phyloP scores from a whole-genome alignment of 1,284 basidiomycete species.

The Prillingera fragicola region DNA sequence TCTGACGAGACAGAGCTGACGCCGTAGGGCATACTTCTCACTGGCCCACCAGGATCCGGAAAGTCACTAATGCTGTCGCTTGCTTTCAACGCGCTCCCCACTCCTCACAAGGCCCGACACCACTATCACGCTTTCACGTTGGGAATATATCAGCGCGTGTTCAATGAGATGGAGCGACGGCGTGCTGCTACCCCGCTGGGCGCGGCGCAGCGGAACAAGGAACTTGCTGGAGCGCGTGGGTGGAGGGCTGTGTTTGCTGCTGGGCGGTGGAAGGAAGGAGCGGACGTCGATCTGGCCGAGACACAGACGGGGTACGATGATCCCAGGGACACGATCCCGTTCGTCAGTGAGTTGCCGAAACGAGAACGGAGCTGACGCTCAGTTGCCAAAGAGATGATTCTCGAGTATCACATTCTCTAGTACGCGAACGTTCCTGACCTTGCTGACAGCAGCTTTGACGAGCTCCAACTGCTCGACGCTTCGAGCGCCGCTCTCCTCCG shows the following conservation, averaged over 20 bases:
- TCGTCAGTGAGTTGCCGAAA: constrained; percentile 36
- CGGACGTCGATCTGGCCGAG: constrained; percentile 19
- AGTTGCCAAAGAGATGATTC: constrained; percentile 48
- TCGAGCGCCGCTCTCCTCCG: constrained; percentile 61
- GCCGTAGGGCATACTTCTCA: constrained; percentile 50
- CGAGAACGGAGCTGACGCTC: constrained; percentile 4
- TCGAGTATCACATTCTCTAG: constrained; percentile 49
- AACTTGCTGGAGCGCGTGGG: constrained; percentile 32
- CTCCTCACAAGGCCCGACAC: constrained; percentile 58
- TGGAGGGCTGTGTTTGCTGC: constrained; percentile 49
- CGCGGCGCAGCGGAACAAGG: constrained; percentile 42
- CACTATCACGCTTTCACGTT: constrained; percentile 67
- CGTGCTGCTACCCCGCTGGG: constrained; percentile 20
- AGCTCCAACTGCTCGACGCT: constrained; percentile 66
- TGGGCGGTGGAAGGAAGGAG: constrained; percentile 44
- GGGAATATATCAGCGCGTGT: constrained; percentile 59
- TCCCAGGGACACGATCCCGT: constrained; percentile 44
- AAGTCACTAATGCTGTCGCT: constrained; percentile 63
- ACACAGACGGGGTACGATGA: constrained; percentile 21
- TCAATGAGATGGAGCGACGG: constrained; percentile 36
- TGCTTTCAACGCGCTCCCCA: constrained; percentile 59
- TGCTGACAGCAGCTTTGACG: constrained; percentile 54
- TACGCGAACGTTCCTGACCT: constrained; percentile 50
- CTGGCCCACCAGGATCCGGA: constrained; percentile 54
- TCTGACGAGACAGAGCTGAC: background rate